phyloP scores from a whole-genome alignment of 1,139 yeast genomes.

The Protomyces inouyei region DNA sequence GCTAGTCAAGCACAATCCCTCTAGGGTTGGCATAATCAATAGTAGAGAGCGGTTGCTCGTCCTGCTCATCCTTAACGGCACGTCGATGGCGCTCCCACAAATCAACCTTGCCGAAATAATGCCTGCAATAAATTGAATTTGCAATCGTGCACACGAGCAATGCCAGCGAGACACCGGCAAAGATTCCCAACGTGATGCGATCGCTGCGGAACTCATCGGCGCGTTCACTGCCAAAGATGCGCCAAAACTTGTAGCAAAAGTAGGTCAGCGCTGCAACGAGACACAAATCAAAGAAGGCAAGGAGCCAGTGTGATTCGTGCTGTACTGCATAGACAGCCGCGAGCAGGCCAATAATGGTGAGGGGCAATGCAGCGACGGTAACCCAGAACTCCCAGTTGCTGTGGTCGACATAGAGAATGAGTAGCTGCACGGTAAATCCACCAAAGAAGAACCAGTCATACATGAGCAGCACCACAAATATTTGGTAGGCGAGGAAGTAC shows the following conservation, averaged over 20 bases:
- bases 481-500: conserved; percentile 38
- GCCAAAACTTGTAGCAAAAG: conserved; percentile 47
- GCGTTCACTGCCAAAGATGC: conserved; percentile 48
- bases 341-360: conserved; percentile 10
- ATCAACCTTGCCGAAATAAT: conserved; percentile 43
- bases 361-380: conserved; percentile 22
- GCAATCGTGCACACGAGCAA: conserved; percentile 44
- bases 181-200: conserved; percentile 47
- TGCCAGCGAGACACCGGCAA: conserved; percentile 46
- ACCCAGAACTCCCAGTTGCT: conserved; percentile 23
- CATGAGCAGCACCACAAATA: conserved; percentile 34
- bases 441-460: conserved; percentile 33
- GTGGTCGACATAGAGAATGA: conserved; percentile 17
- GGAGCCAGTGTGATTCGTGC: conserved; percentile 16
- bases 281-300: conserved; percentile 12
- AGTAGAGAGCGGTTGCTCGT: background rate
- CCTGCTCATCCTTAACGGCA: background rate
- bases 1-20: background rate
- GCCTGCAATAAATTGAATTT: conserved; percentile 42
- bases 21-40: background rate
- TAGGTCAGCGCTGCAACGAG: conserved; percentile 48
- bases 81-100: conserved; percentile 7
- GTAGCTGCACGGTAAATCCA: conserved; percentile 22
- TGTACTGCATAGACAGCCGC: conserved; percentile 17
- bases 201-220: conserved; percentile 49